A percentile compares a stretch with the other conserved stretches of the same genome.
Conservation (phyloP, 495 filamentous ascomycete genomes). For the Podospora anserina region DNA sequence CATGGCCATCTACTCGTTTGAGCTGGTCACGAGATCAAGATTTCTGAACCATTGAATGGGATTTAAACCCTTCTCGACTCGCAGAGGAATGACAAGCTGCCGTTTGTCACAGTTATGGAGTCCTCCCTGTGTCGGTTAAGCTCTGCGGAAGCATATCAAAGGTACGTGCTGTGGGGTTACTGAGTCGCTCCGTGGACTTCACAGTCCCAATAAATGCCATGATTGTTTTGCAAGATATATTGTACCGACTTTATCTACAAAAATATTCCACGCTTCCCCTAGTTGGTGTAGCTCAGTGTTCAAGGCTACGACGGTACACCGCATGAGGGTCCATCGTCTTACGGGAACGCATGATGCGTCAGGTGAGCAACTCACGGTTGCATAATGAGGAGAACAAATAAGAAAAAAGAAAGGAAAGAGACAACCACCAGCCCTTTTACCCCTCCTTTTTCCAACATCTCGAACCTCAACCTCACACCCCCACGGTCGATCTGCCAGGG, state of each 20-base stretch:
- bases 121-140: background rate
- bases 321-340: background rate
- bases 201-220: background rate
- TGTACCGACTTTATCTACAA: background rate
- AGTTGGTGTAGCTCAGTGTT: background rate
- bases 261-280: background rate
- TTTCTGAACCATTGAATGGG: background rate
- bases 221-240: background rate
- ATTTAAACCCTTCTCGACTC: background rate
- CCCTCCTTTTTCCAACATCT: constrained; percentile 1
- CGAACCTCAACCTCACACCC: background rate
- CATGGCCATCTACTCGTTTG: background rate
- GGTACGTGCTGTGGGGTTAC: background rate
- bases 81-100: background rate
- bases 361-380: constrained; percentile 1
- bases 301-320: background rate
- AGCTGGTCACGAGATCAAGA: background rate
- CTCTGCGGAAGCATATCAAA: background rate
- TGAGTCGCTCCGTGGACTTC: background rate
- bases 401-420: background rate
- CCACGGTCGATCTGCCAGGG: constrained; percentile 2
- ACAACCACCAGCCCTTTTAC: background rate
- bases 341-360: background rate
- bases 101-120: background rate
- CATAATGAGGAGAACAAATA: background rate